These are phyloP conservation scores for Sclerotinia spermophila DNA, from an alignment of 2,329 filamentous ascomycete species.

Conservation along the genomic window DNA sequence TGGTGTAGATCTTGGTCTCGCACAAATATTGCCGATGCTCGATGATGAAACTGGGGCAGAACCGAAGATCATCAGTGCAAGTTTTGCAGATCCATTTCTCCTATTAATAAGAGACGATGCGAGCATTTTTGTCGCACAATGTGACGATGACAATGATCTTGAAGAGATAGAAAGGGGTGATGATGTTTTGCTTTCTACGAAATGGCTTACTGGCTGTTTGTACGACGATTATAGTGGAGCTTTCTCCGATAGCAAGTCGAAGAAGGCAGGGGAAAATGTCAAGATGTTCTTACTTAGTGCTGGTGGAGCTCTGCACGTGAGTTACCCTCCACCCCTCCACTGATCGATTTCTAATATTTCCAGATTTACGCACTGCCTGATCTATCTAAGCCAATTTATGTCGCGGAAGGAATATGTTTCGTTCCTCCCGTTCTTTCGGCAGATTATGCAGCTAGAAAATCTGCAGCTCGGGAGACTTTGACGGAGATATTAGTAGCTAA, in stretches of 20 bases:
- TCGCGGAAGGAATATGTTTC: slow-evolving; percentile 72
- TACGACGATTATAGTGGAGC: slow-evolving; percentile 65
- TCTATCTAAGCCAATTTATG: slow-evolving; percentile 66
- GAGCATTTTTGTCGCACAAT: slow-evolving; percentile 73
- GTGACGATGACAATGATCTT: slow-evolving; percentile 77
- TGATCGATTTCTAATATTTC: slow-evolving; percentile 19
- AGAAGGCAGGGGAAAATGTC: slow-evolving; percentile 48
- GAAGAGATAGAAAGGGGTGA: slow-evolving; percentile 72
- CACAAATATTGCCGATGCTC: slow-evolving; percentile 87
- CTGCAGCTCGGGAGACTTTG: slow-evolving; percentile 67
- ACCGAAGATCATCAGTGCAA: slow-evolving; percentile 72
- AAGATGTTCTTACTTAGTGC: slow-evolving; percentile 75
- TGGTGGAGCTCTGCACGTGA: slow-evolving; percentile 70
- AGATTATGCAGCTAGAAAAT: slow-evolving; percentile 67
- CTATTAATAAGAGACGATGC: slow-evolving; percentile 80
- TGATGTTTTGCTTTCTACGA: slow-evolving; percentile 53
- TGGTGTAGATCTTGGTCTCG: slow-evolving; percentile 70
- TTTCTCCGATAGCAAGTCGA: slow-evolving; percentile 45
- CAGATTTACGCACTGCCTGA: slow-evolving; percentile 76
- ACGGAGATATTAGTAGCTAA: slow-evolving; percentile 81
- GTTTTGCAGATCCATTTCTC: slow-evolving; percentile 82
- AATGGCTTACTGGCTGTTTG: slow-evolving; percentile 80
- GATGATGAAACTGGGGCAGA: slow-evolving; percentile 86
- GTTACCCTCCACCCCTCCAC: slow-evolving; percentile 34
- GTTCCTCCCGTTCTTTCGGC: slow-evolving; percentile 71